These are phyloP conservation scores for Ammopiptanthus mongolicus DNA, from an alignment of 306 rosid genomes.

Conservation along the genomic window DNA sequence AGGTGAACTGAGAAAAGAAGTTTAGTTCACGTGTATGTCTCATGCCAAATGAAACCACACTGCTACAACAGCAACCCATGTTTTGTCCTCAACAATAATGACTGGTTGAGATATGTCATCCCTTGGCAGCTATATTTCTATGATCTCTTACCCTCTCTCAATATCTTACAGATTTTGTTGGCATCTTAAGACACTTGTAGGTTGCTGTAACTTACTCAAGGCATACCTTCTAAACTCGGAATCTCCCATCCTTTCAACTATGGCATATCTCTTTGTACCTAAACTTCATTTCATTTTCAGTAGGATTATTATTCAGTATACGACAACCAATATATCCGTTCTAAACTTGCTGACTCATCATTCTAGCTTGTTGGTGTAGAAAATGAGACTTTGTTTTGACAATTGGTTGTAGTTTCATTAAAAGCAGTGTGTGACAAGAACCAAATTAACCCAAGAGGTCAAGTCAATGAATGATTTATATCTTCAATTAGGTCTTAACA, in stretches of 20 bases:
- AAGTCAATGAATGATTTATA: background rate
- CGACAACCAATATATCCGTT: background rate
- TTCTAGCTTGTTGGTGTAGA: background rate
- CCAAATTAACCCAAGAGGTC: background rate
- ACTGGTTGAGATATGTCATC: slow-evolving; percentile 25
- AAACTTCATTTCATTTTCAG: background rate
- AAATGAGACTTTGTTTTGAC: background rate
- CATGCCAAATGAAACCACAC: slow-evolving; percentile 55
- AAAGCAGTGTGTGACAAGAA: background rate
- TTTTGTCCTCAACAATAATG: slow-evolving; percentile 58
- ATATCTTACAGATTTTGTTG: slow-evolving; percentile 26
- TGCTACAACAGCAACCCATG: slow-evolving; percentile 42
- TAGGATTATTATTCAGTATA: background rate
- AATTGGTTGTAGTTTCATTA: background rate
- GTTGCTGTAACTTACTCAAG: slow-evolving; percentile 23
- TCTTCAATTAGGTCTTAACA: background rate
- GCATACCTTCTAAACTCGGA: slow-evolving; percentile 7
- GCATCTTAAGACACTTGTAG: slow-evolving; percentile 22
- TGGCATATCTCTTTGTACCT: background rate
- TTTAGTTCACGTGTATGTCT: slow-evolving; percentile 48
- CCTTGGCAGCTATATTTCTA: slow-evolving; percentile 26
- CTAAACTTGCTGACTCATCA: background rate
- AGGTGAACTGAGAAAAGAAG: slow-evolving; percentile 24
- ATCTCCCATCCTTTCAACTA: slow-evolving; percentile 22
- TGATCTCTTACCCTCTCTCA: slow-evolving; percentile 34